Conservation (phyloP, 2,329 filamentous ascomycete species). For the Aspergillus novoparasiticus region DNA sequence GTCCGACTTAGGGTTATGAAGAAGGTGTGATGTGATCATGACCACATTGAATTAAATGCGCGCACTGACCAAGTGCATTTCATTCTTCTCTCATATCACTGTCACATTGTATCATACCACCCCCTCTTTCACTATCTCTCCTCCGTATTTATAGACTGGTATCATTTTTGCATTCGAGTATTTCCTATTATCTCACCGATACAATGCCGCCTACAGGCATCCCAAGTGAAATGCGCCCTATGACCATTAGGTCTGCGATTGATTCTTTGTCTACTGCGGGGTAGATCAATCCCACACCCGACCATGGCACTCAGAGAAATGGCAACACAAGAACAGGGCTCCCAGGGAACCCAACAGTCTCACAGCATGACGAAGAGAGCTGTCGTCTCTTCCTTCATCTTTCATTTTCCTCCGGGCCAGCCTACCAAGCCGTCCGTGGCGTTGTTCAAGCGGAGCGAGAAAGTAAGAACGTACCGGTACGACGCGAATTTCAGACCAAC, state of each 20-base stretch:
- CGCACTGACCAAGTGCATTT: background rate
- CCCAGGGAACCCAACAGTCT: background rate
- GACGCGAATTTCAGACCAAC: background rate
- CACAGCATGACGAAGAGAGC: conserved; percentile 22
- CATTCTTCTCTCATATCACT: background rate
- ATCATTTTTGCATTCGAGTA: too few species aligned
- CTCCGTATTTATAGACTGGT: background rate
- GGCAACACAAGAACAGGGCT: background rate
- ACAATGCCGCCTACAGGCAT: background rate
- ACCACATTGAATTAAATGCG: background rate
- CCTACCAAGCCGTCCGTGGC: conserved; percentile 52
- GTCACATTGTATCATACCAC: background rate
- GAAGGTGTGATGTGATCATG: background rate
- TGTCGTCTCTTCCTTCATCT: conserved; percentile 51
- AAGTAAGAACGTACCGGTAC: conserved; percentile 63
- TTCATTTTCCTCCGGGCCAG: conserved; percentile 28
- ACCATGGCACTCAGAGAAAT: background rate
- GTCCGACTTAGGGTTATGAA: background rate
- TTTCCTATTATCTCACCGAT: background rate
- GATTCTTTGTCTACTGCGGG: background rate
- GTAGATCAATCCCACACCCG: background rate
- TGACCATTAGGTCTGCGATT: background rate
- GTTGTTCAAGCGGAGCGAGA: conserved; percentile 62
- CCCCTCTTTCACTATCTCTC: background rate
- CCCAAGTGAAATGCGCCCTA: background rate